A percentile compares a stretch with the other conserved stretches of the same genome.
Conservation (phyloP, 2,329 filamentous ascomycete species). For the Chaetomium globosum region DNA sequence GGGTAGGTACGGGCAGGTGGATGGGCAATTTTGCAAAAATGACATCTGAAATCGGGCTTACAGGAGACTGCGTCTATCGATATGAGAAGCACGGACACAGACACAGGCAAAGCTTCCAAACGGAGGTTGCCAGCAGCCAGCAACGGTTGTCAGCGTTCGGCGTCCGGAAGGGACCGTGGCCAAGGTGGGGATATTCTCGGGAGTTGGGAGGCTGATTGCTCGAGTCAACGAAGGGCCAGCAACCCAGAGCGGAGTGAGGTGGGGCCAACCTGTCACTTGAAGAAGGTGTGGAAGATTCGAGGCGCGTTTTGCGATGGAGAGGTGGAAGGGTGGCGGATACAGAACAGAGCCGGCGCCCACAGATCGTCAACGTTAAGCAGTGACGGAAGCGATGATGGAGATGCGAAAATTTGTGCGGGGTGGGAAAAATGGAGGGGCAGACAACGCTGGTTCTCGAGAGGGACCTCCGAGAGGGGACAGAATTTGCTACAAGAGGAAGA, state of each 20-base stretch:
- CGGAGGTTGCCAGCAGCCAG: slow-evolving; percentile 13
- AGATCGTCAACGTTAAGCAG: slow-evolving; percentile 6
- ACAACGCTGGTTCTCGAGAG: slow-evolving; percentile 1
- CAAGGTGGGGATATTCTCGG: slow-evolving; percentile 21
- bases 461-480: not conserved
- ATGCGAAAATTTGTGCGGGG: slow-evolving; percentile 30
- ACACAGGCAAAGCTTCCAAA: not conserved
- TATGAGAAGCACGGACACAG: slow-evolving; percentile 17
- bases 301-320: not conserved
- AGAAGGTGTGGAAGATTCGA: not conserved
- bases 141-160: slow-evolving; percentile 4
- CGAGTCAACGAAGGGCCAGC: slow-evolving; percentile 22
- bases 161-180: slow-evolving; percentile 19
- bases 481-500: slow-evolving; percentile 2
- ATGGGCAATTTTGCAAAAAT: slow-evolving; percentile 12
- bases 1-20: slow-evolving; percentile 7
- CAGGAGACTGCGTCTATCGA: slow-evolving; percentile 20
- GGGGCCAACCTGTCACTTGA: slow-evolving; percentile 23
- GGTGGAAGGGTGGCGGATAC: not conserved
- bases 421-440: slow-evolving; percentile 14
- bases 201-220: slow-evolving; percentile 25
- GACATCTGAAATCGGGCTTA: slow-evolving; percentile 14
- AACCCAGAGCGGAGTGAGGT: slow-evolving; percentile 22
- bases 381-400: slow-evolving; percentile 9
- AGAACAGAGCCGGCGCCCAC: not conserved